Evolutionary conservation across 768 basidiomycete species (phyloP).

Genomic region (Neoboletus magnificus): DNA sequence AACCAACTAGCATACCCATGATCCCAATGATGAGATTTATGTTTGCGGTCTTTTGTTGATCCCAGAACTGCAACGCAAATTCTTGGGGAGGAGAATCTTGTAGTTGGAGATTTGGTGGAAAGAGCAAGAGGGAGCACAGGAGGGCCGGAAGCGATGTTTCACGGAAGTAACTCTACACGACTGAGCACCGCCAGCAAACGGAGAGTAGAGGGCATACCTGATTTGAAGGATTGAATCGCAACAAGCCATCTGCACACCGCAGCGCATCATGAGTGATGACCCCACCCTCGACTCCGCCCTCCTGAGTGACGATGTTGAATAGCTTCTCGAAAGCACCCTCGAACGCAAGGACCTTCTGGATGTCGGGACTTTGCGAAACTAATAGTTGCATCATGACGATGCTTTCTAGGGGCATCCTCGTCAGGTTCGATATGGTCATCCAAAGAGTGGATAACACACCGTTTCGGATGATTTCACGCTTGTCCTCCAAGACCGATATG

Average conservation of each 20-base stretch:
- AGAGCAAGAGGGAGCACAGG: constrained; percentile 66
- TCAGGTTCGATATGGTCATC: constrained; percentile 5
- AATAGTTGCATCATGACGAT: constrained; percentile 79
- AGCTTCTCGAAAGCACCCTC: constrained; percentile 96
- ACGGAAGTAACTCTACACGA: constrained; percentile 86
- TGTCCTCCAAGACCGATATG: constrained; percentile 75
- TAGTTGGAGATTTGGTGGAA: constrained; percentile 59
- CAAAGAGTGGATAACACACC: constrained; percentile 45
- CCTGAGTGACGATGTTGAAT: constrained; percentile 80
- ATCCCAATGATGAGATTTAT: constrained; percentile 75
- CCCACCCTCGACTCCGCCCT: constrained; percentile 92
- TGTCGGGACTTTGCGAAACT: constrained; percentile 82
- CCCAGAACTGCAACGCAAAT: constrained; percentile 97
- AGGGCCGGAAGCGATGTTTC: constrained; percentile 74
- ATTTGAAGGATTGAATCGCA: constrained; percentile 92
- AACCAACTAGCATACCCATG: constrained; percentile 80
- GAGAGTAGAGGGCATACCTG: constrained; percentile 52
- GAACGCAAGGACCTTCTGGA: constrained; percentile 96
- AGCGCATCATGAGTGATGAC: constrained; percentile 84
- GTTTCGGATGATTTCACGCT: constrained; percentile 84
- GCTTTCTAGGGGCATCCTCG: constrained; percentile 53
- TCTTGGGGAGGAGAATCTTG: constrained; percentile 71
- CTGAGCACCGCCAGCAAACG: constrained; percentile 13
- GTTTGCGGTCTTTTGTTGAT: constrained; percentile 83
- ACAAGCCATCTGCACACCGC: constrained; percentile 76